Evolutionary conservation across 1,284 basidiomycete genomes (phyloP).

Genomic region (Mycena sp.): DNA sequence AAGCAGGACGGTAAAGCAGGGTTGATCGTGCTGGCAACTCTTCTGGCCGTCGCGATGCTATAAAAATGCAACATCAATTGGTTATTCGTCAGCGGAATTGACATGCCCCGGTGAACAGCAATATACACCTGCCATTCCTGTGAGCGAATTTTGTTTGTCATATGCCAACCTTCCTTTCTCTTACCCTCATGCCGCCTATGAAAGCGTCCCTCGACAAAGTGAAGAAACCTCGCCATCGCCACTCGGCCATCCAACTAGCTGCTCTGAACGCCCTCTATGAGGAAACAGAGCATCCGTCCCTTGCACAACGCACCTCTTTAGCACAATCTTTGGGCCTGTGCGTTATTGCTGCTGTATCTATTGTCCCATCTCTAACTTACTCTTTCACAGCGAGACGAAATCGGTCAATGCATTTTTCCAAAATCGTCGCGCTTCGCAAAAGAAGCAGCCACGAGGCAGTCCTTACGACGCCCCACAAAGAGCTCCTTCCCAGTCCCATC

Average conservation of each 20-base stretch:
- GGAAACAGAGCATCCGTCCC: conserved; percentile 77
- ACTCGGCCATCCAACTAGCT: conserved; percentile 74
- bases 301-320: conserved; percentile 72
- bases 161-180: conserved; percentile 35
- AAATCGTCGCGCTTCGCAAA: conserved; percentile 84
- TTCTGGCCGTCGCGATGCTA: conserved; percentile 15
- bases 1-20: not conserved
- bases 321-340: conserved; percentile 81
- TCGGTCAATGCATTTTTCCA: conserved; percentile 88
- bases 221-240: conserved; percentile 83
- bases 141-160: conserved; percentile 35
- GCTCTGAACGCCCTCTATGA: conserved; percentile 83
- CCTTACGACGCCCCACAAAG: conserved; percentile 54
- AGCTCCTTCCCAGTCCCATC: conserved; percentile 47
- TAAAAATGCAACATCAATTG: conserved; percentile 23
- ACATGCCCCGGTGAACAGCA: conserved; percentile 28
- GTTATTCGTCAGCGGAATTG: conserved; percentile 24
- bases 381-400: conserved; percentile 73
- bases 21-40: conserved; percentile 22
- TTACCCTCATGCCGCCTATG: conserved; percentile 39
- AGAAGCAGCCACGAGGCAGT: conserved; percentile 64
- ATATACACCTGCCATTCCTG: conserved; percentile 37
- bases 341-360: conserved; percentile 46
- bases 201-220: conserved; percentile 44
- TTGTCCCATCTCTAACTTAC: conserved; percentile 21